A percentile compares a stretch with the other conserved stretches of the same genome.
These are phyloP conservation scores for Kurtzmaniella quercitrusa DNA, from an alignment of 1,139 yeast genomes.

Conservation along the genomic window DNA sequence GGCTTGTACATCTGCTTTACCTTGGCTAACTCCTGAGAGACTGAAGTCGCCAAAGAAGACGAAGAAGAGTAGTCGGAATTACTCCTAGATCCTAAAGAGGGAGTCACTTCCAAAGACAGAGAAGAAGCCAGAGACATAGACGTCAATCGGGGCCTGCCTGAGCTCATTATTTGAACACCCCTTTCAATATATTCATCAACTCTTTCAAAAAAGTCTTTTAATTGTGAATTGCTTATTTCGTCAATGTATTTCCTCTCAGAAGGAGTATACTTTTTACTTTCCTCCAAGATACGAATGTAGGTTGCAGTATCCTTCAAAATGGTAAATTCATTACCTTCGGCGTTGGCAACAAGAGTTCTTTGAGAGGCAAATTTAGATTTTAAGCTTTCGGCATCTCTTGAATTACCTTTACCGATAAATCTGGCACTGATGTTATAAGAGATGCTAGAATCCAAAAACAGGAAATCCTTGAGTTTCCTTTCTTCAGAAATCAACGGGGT, in stretches of 20 bases:
- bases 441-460: constrained; percentile 27
- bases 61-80: background rate
- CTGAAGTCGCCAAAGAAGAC: background rate
- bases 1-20: constrained; percentile 18
- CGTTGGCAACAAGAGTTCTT: constrained; percentile 25
- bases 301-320: constrained; percentile 30
- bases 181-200: constrained; percentile 23
- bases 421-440: constrained; percentile 37
- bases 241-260: constrained; percentile 11
- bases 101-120: background rate
- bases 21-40: constrained; percentile 14
- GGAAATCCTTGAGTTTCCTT: constrained; percentile 17
- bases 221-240: constrained; percentile 18
- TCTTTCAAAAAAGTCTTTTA: constrained; percentile 23
- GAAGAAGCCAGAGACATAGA: constrained; percentile 11
- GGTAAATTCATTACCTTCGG: constrained; percentile 39
- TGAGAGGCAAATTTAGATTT: constrained; percentile 10
- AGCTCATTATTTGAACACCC: background rate
- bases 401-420: constrained; percentile 37
- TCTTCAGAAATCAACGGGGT: background rate
- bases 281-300: constrained; percentile 29
- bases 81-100: too few species aligned
- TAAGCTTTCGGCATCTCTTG: constrained; percentile 11
- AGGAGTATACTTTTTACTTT: constrained; percentile 10
- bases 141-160: background rate